These are phyloP conservation scores for Ganoderma meredithae DNA, from an alignment of 1,284 basidiomycete genomes.

Conservation along the genomic window DNA sequence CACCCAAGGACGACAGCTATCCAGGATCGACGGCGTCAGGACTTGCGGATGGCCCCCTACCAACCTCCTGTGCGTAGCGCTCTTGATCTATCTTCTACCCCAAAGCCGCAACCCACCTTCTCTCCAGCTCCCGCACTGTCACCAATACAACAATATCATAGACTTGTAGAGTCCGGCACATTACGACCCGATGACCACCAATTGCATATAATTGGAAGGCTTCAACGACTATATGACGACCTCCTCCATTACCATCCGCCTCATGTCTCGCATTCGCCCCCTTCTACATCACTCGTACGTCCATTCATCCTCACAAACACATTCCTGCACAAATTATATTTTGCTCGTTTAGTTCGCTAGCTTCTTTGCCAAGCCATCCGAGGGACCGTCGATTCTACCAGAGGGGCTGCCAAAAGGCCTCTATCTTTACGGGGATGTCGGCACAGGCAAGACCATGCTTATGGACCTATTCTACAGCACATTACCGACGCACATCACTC, in stretches of 20 bases:
- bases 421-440: conserved; percentile 98
- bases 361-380: conserved; percentile 57
- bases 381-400: conserved; percentile 47
- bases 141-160: conserved; percentile 78
- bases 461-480: conserved; percentile 99
- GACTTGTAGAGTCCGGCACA: conserved; percentile 74
- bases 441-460: conserved; percentile 98
- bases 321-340: conserved; percentile 3
- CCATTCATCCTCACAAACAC: neutral
- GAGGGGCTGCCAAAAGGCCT: conserved; percentile 82
- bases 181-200: conserved; percentile 87
- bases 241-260: conserved; percentile 80
- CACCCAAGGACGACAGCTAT: conserved; percentile 16
- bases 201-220: conserved; percentile 80
- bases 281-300: conserved; percentile 41
- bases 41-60: conserved; percentile 15
- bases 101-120: neutral
- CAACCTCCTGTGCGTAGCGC: conserved; percentile 14
- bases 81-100: neutral
- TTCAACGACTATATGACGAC: conserved; percentile 84
- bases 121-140: conserved; percentile 35
- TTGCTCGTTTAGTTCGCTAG: conserved; percentile 61
- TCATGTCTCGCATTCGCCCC: conserved; percentile 52
- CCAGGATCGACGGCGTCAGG: conserved; percentile 12
- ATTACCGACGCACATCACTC: conserved; percentile 77